phyloP scores from a whole-genome alignment of 2,329 filamentous ascomycete species.

The Aureobasidium sp. region DNA sequence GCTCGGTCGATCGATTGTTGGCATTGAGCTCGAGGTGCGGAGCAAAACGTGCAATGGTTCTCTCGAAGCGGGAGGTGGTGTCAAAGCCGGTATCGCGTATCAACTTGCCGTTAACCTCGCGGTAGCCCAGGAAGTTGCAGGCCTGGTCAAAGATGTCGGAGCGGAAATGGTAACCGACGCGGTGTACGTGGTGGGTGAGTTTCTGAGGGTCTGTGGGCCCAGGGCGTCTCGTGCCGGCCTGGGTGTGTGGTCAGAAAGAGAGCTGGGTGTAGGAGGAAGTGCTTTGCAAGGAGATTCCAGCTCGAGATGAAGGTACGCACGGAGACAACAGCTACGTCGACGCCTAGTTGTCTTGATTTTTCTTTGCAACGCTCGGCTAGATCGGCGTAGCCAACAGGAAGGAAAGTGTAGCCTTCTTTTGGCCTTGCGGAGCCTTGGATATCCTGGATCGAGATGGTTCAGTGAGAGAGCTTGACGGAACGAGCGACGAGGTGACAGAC shows the following conservation, averaged over 20 bases:
- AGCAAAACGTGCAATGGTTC: conserved; percentile 10
- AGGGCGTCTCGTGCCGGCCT: conserved; percentile 13
- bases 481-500: conserved; percentile 26
- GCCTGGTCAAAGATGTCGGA: conserved; percentile 49
- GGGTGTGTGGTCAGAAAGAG: not conserved
- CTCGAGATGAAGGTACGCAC: conserved; percentile 34
- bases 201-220: conserved; percentile 18
- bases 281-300: not conserved
- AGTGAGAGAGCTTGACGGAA: not conserved
- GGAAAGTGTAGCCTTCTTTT: conserved; percentile 51
- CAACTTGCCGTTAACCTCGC: conserved; percentile 18
- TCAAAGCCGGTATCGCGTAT: conserved; percentile 21
- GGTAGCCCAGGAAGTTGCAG: conserved; percentile 43
- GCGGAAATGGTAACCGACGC: conserved; percentile 56
- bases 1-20: conserved; percentile 21
- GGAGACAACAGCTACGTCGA: conserved; percentile 50
- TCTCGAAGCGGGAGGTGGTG: conserved; percentile 11
- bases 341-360: conserved; percentile 44
- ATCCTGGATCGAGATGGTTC: not conserved
- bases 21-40: conserved; percentile 4
- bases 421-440: conserved; percentile 27
- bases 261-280: not conserved
- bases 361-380: conserved; percentile 53
- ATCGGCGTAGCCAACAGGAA: conserved; percentile 51
- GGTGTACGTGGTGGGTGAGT: conserved; percentile 51